Percentiles rank a stretch among this genome's conserved stretches.
These are phyloP conservation scores for Gossypium bickii DNA, from an alignment of 345 rosid genomes.

Conservation along the genomic window DNA sequence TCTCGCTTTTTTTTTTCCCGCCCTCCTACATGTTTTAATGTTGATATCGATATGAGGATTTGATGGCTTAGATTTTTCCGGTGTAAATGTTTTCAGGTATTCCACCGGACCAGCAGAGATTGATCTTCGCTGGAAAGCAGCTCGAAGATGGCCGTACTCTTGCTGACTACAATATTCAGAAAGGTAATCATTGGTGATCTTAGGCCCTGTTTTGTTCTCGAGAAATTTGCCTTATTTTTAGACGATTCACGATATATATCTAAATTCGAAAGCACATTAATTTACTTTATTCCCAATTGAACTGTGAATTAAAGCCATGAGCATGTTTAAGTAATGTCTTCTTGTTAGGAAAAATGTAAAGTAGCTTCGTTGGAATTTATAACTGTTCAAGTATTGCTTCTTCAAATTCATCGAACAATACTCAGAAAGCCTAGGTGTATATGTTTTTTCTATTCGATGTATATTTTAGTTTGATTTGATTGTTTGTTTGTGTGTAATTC, in stretches of 20 bases:
- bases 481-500: background rate
- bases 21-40: background rate
- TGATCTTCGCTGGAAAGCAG: constrained; percentile 48
- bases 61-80: background rate
- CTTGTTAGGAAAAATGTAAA: background rate
- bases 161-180: constrained; percentile 43
- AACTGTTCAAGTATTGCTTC: background rate
- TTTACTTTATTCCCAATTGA: background rate
- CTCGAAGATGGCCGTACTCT: constrained; percentile 52
- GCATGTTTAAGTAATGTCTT: background rate
- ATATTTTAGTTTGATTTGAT: background rate
- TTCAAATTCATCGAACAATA: background rate
- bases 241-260: background rate
- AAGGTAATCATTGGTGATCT: constrained; percentile 17
- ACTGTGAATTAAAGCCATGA: background rate
- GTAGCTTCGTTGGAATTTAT: background rate
- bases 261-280: background rate
- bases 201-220: background rate
- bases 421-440: background rate
- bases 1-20: background rate
- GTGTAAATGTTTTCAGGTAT: constrained; percentile 21
- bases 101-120: constrained; percentile 47
- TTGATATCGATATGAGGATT: background rate
- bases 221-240: background rate
- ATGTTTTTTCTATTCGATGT: background rate